phyloP scores from a whole-genome alignment of 352 stramenopile genomes.

The Pythium aphanidermatum region DNA sequence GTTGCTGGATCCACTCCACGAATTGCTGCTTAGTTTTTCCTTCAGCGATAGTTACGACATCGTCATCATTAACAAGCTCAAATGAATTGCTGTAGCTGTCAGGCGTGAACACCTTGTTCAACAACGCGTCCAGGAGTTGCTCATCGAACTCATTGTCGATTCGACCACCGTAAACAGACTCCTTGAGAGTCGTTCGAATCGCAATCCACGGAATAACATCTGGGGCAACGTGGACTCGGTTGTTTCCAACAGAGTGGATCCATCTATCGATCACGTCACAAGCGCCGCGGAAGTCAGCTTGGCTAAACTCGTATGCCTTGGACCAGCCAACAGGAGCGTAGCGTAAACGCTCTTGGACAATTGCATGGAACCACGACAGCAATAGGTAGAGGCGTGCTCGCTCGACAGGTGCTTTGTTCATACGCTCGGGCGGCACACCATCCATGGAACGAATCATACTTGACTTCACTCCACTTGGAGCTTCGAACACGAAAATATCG shows the following conservation, averaged over 20 bases:
- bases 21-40: conserved; percentile 91
- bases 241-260: conserved; percentile 83
- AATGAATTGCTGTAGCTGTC: conserved; percentile 92
- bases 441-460: conserved; percentile 95
- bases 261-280: conserved; percentile 98
- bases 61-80: conserved; percentile 40
- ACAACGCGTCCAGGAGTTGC: conserved; percentile 91
- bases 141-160: conserved; percentile 98
- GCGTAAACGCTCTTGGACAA: conserved; percentile 97
- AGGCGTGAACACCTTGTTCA: conserved; percentile 92
- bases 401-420: conserved; percentile 86
- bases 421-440: conserved; percentile 87
- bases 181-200: conserved; percentile 93
- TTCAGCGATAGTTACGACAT: conserved; percentile 71
- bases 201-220: conserved; percentile 98
- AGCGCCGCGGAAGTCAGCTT: conserved; percentile 96
- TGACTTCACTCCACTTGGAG: conserved; percentile 96
- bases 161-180: conserved; percentile 97
- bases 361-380: conserved; percentile 97
- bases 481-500: conserved; percentile 98
- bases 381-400: conserved; percentile 94
- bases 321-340: conserved; percentile 98
- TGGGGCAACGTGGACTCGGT: conserved; percentile 89
- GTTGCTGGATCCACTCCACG: conserved; percentile 81
- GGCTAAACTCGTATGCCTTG: conserved; percentile 99